A percentile compares a stretch with the other conserved stretches of the same genome.
These are phyloP conservation scores for Vitis riparia DNA, from an alignment of 164 flowering plant genomes.

Conservation along the genomic window DNA sequence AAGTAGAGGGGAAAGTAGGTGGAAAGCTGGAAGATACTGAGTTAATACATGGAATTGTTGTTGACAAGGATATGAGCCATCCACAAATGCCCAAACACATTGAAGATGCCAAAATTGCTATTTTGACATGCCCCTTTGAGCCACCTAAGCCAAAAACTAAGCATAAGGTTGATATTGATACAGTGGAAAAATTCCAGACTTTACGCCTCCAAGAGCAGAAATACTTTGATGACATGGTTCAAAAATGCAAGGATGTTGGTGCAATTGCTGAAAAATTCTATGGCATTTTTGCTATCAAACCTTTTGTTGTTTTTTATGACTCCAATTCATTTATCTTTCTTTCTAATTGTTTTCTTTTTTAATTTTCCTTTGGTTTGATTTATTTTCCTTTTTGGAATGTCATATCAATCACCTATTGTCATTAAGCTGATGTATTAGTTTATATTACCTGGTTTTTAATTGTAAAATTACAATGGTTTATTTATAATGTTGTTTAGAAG, in stretches of 20 bases:
- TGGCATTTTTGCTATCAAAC: too few relatives aligned
- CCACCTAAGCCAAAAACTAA: constrained; percentile 99
- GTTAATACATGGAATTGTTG: constrained; percentile 81
- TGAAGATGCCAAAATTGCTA: constrained; percentile 93
- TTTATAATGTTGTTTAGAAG: too few relatives aligned
- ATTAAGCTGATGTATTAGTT: too few relatives aligned
- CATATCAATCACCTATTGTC: too few relatives aligned
- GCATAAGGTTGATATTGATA: constrained; percentile 99
- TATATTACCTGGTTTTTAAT: too few relatives aligned
- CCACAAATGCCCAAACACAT: constrained; percentile 98
- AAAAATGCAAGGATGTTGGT: constrained; percentile 98
- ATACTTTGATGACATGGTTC: constrained; percentile 98
- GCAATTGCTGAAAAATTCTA: background rate
- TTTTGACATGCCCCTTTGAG: constrained; percentile 97
- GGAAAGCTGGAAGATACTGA: constrained; percentile 97
- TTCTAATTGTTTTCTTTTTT: background rate
- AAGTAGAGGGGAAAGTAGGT: constrained; percentile 97
- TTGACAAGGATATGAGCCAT: constrained; percentile 99
- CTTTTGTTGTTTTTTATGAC: too few relatives aligned
- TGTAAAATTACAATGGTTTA: too few relatives aligned
- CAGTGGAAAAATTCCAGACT: constrained; percentile 93
- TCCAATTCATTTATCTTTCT: background rate
- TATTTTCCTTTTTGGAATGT: too few relatives aligned
- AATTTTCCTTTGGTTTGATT: too few relatives aligned
- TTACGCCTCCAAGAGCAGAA: constrained; percentile 84